These are phyloP conservation scores for Sapria himalayana DNA, from an alignment of 345 rosid genomes.

Conservation along the genomic window DNA sequence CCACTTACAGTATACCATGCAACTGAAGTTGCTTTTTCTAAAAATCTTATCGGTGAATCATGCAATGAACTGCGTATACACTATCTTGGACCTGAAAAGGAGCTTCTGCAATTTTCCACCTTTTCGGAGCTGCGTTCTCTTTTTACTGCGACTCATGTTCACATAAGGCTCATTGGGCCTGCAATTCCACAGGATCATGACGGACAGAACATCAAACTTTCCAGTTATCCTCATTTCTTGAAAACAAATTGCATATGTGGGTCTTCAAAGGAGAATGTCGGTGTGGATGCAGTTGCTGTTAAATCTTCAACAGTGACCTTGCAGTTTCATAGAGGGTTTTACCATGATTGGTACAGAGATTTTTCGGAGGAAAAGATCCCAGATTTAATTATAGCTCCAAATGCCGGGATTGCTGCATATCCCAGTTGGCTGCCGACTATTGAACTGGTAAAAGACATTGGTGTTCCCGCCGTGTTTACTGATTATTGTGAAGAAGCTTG, in stretches of 20 bases:
- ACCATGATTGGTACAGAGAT: conserved; percentile 50
- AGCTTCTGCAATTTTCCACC: conserved; percentile 63
- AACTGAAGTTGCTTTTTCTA: conserved; percentile 25
- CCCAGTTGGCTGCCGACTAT: conserved; percentile 67
- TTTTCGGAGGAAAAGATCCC: conserved; percentile 31
- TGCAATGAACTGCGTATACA: conserved; percentile 38
- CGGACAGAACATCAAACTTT: conserved; percentile 31
- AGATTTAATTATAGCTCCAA: conserved; percentile 56
- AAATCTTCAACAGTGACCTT: conserved; percentile 24
- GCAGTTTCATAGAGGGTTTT: conserved; percentile 47
- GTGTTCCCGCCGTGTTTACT: conserved; percentile 55
- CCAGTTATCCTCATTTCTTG: conserved; percentile 27
- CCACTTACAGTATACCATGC: conserved; percentile 68
- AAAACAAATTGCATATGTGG: conserved; percentile 45
- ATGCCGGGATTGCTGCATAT: conserved; percentile 79
- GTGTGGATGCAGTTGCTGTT: background rate
- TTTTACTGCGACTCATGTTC: conserved; percentile 42
- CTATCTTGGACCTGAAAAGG: conserved; percentile 94
- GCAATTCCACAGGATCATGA: conserved; percentile 57
- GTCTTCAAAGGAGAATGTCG: conserved; percentile 12
- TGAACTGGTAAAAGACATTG: conserved; percentile 50
- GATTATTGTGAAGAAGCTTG: conserved; percentile 99
- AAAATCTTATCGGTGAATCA: conserved; percentile 13
- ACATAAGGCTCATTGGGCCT: conserved; percentile 61
- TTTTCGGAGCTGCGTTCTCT: conserved; percentile 67